Conservation (phyloP, 2,329 filamentous ascomycete species). For the Colletotrichum euphorbiae region DNA sequence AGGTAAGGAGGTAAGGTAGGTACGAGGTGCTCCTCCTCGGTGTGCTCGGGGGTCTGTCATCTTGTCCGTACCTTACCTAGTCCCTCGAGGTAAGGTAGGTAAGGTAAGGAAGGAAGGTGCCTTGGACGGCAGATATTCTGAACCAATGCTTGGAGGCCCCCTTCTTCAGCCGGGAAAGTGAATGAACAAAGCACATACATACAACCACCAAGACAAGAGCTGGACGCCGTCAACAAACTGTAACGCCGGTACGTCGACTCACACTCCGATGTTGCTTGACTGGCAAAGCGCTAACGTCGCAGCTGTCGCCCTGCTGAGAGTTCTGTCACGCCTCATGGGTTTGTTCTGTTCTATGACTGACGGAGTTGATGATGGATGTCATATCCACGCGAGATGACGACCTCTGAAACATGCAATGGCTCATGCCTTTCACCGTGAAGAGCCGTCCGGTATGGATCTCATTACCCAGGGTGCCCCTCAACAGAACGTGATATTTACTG, state of each 20-base stretch:
- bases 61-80: too few relatives aligned
- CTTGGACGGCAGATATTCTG: too few relatives aligned
- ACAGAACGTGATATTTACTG: background rate
- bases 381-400: constrained; percentile 13
- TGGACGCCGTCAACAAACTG: background rate
- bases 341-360: constrained; percentile 1
- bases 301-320: constrained; percentile 1
- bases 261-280: background rate
- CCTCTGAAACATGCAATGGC: constrained; percentile 19
- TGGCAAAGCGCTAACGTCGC: background rate
- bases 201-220: background rate
- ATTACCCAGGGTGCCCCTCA: background rate
- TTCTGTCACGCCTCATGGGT: background rate
- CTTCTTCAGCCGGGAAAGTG: too few relatives aligned
- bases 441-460: background rate
- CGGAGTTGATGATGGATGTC: background rate
- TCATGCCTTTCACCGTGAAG: background rate
- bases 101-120: too few relatives aligned
- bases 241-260: background rate
- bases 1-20: too few relatives aligned
- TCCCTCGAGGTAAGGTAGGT: too few relatives aligned
- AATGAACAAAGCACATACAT: background rate
- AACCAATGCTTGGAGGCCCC: too few relatives aligned
- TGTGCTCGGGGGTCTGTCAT: too few relatives aligned
- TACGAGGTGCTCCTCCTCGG: too few relatives aligned